Conservation (phyloP, 129 eudicot species). For the Saposhnikovia divaricata region DNA sequence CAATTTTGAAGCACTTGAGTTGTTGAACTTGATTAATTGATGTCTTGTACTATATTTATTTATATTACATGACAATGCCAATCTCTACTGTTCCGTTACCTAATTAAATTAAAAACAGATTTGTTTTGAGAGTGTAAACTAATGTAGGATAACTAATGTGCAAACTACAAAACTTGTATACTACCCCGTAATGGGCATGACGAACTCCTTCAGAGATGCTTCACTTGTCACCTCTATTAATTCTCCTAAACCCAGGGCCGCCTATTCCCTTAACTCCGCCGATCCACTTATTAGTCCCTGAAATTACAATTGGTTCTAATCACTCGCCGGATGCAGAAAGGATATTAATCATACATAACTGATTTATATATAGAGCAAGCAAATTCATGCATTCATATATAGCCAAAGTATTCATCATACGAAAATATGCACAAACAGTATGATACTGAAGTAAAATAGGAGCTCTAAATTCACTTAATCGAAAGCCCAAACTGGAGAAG, state of each 20-base stretch:
- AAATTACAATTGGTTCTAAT: background rate
- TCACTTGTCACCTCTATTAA: constrained; percentile 96
- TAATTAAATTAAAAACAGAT: background rate
- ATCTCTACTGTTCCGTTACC: background rate
- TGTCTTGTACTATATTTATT: background rate
- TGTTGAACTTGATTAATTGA: too few relatives aligned
- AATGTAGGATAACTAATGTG: background rate
- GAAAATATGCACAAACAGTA: too few relatives aligned
- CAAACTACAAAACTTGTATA: background rate
- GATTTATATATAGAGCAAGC: background rate
- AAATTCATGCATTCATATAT: background rate
- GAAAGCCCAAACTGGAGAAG: too few relatives aligned
- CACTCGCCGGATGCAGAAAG: background rate
- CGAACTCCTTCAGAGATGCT: constrained; percentile 74
- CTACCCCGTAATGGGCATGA: constrained; percentile 92
- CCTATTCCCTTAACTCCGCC: constrained; percentile 91
- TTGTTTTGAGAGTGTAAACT: background rate
- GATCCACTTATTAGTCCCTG: constrained; percentile 98
- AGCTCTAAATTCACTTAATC: too few relatives aligned
- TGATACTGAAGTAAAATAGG: too few relatives aligned
- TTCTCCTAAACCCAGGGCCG: constrained; percentile 97
- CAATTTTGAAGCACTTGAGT: background rate
- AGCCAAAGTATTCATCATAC: background rate
- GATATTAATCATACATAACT: background rate
- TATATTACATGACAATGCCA: background rate